phyloP scores from a whole-genome alignment of 371 early-diverging fungal genomes.

The Rhizopus microsporus region DNA sequence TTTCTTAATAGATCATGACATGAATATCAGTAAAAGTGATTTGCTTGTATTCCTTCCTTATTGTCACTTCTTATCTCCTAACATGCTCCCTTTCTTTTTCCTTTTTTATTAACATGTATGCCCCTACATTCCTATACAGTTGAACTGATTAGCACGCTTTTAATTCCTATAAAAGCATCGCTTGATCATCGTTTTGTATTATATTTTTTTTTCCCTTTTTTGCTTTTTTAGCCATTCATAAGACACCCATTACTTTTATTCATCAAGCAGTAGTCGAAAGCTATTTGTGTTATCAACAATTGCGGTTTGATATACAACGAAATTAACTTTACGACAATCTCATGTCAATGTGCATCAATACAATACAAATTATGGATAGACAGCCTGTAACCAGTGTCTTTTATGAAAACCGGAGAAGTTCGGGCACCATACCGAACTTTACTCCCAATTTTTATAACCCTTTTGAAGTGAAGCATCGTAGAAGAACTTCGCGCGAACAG shows the following conservation, averaged over 20 bases:
- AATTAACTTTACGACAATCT: not conserved
- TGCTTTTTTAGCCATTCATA: not conserved
- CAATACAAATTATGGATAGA: not conserved
- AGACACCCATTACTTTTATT: not conserved
- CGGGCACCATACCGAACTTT: slow-evolving; percentile 33
- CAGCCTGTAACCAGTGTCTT: not conserved
- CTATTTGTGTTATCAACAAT: too few relatives aligned
- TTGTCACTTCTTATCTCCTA: not conserved
- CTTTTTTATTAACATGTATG: not conserved
- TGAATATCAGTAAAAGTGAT: not conserved
- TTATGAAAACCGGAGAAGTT: not conserved
- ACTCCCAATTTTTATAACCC: slow-evolving; percentile 73
- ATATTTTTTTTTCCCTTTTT: not conserved
- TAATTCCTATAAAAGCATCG: not conserved
- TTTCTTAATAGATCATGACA: not conserved
- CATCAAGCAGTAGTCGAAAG: too few relatives aligned
- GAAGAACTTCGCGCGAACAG: slow-evolving; percentile 70
- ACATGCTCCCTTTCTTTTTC: not conserved
- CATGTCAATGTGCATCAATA: not conserved
- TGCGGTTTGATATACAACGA: not conserved
- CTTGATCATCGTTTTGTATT: not conserved
- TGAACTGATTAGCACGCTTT: not conserved
- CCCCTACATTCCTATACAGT: not conserved
- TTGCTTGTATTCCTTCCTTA: not conserved
- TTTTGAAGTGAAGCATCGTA: slow-evolving; percentile 73